A percentile compares a stretch with the other conserved stretches of the same genome.
Conservation (phyloP, 495 filamentous ascomycete genomes). For the Penicillium cataractarum region DNA sequence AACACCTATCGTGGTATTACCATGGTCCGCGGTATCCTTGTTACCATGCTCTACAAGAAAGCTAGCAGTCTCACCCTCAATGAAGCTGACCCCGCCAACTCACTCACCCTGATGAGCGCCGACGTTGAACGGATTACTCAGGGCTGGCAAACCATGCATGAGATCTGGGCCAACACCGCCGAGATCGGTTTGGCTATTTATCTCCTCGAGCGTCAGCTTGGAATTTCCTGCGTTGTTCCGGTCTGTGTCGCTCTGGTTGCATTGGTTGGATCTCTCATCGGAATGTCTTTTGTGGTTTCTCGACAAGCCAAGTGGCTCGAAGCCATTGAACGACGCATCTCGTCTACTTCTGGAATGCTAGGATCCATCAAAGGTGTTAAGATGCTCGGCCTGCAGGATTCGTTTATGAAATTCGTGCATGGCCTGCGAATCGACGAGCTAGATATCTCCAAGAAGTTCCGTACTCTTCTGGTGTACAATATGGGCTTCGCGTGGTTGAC, state of each 20-base stretch:
- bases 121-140: slow-evolving; percentile 59
- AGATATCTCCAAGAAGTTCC: slow-evolving; percentile 55
- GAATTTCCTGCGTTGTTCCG: slow-evolving; percentile 54
- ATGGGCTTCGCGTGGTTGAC: slow-evolving; percentile 57
- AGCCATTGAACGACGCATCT: slow-evolving; percentile 55
- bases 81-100: slow-evolving; percentile 52
- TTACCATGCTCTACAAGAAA: slow-evolving; percentile 58
- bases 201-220: slow-evolving; percentile 60
- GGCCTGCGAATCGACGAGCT: slow-evolving; percentile 60
- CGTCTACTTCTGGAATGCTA: slow-evolving; percentile 56
- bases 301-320: slow-evolving; percentile 34
- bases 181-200: slow-evolving; percentile 63
- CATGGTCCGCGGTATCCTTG: slow-evolving; percentile 61
- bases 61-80: slow-evolving; percentile 47
- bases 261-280: slow-evolving; percentile 40
- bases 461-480: slow-evolving; percentile 57
- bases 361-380: slow-evolving; percentile 65
- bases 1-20: slow-evolving; percentile 59
- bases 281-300: slow-evolving; percentile 33
- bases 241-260: slow-evolving; percentile 53
- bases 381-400: slow-evolving; percentile 57
- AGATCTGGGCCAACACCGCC: slow-evolving; percentile 60
- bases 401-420: slow-evolving; percentile 47
- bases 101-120: slow-evolving; percentile 65
- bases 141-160: slow-evolving; percentile 54